These are phyloP conservation scores for Malassezia psittaci DNA, from an alignment of 1,284 basidiomycete genomes.

Conservation along the genomic window DNA sequence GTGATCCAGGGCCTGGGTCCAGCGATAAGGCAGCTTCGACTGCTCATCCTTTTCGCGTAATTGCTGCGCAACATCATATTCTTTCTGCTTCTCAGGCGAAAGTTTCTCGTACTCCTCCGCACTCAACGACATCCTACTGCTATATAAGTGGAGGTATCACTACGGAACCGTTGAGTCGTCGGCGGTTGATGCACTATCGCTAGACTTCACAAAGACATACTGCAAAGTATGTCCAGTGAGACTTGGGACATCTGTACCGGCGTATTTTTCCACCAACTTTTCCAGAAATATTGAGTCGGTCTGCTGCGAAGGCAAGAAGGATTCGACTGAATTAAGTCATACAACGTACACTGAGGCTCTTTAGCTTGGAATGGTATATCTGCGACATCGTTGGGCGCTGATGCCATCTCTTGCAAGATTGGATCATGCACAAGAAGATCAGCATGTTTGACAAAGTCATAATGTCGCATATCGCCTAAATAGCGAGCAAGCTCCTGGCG, in stretches of 20 bases:
- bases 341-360: not conserved
- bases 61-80: conserved; percentile 60
- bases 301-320: not conserved
- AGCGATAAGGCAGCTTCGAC: conserved; percentile 76
- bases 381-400: not conserved
- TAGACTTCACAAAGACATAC: conserved; percentile 13
- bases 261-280: conserved; percentile 2
- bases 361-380: not conserved
- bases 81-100: conserved; percentile 64
- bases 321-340: not conserved
- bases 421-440: not conserved
- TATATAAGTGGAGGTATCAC: not conserved
- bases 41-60: conserved; percentile 69
- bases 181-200: not conserved
- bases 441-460: conserved; percentile 1
- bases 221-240: not conserved
- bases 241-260: not conserved
- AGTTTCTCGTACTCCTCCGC: conserved; percentile 64
- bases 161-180: not conserved
- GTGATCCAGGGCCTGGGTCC: conserved; percentile 81
- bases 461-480: conserved; percentile 9
- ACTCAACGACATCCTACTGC: conserved; percentile 54
- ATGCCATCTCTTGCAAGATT: not conserved
- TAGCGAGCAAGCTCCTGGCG: conserved; percentile 7
- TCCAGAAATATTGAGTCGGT: too few relatives aligned